Base-by-base conservation (phyloP, 352 stramenopile genomes). In the Phytopythium oedochilum region DNA sequence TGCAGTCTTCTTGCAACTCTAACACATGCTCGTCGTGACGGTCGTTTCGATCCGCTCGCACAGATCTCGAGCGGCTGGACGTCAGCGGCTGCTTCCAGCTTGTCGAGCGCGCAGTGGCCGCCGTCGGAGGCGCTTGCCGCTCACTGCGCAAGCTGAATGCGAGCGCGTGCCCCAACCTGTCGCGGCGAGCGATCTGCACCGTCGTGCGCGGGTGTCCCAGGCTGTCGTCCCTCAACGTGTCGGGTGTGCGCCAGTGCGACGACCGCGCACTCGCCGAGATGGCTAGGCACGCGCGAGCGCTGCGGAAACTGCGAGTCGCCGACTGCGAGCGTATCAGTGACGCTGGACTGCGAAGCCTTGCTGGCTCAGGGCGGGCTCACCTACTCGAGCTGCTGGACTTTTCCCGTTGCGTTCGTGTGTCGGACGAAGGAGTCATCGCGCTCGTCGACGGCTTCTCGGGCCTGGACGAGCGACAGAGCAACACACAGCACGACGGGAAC, bases 71-170 rank as follows among this genome's bases (percentile, higher is more conserved):
- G 20, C 74, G 88, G 22, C 46, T 90, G 22, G 79, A 84, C 11
- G 36, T 92, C 2, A 75, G 56, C 20, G 71, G 77, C 3, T 98
- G 89, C 55, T 95, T 94, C 44, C 83, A 94, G 58, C 55, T 98
- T 10, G 73, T 81, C 23, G 82, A 92, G 53, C 73, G 86, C 17
- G 75, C 88, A 0, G 66, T 98, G 1, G 75, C 92, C 23, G 78
- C 88, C 0, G 64, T 98, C n/a, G 79, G 77, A 5, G 57, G 44
- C 11, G 64, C 70, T 20, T 87, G 92, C 55, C 58, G 43, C 11
- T 54, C 62, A 5, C 65, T 97, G 7, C 68, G 74, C 20, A 64
- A 64, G 29, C 59, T 98, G 20, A 93, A 83, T 50, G 40, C 97
- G 15, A 84, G 83, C 11, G 79, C 77, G 9, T 98, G 93, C 60